These are phyloP conservation scores for Abrus precatorius DNA, from an alignment of 306 rosid species.

Conservation along the genomic window DNA sequence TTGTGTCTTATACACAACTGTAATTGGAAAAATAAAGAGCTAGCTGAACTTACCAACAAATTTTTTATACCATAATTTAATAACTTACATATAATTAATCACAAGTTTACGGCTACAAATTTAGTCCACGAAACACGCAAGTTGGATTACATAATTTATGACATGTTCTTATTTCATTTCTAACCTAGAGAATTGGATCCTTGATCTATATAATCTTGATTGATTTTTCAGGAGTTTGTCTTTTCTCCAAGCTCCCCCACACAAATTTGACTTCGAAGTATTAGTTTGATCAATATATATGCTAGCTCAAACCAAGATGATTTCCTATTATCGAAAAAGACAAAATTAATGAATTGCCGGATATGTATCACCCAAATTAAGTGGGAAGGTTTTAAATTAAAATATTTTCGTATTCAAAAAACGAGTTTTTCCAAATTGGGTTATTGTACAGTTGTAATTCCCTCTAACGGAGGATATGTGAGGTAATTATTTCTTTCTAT, in stretches of 20 bases:
- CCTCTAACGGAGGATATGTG: conserved; percentile 27
- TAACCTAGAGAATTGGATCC: conserved; percentile 49
- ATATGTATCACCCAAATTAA: conserved; percentile 5
- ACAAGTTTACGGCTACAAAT: conserved; percentile 43
- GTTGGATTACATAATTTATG: conserved; percentile 44
- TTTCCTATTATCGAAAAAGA: conserved; percentile 40
- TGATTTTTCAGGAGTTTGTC: conserved; percentile 41
- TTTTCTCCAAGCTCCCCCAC: conserved; percentile 46
- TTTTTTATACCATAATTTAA: neutral
- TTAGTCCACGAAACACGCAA: conserved; percentile 47
- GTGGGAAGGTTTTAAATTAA: neutral
- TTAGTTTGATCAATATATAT: conserved; percentile 12
- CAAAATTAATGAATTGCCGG: conserved; percentile 39
- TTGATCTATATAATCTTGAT: conserved; percentile 32
- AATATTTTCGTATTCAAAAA: neutral
- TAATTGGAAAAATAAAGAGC: conserved; percentile 32
- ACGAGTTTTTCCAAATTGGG: neutral
- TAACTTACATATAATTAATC: conserved; percentile 1
- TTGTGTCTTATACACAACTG: conserved; percentile 30
- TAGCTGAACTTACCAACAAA: conserved; percentile 18
- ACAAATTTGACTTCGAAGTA: conserved; percentile 48
- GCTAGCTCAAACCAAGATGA: conserved; percentile 27
- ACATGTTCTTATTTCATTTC: conserved; percentile 9
- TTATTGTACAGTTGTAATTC: conserved; percentile 43
- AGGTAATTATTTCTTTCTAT: conserved; percentile 1